A percentile compares a stretch with the other conserved stretches of the same genome.
Conservation (phyloP, 2,329 filamentous ascomycete genomes). For the Sphaerulina populicola region DNA sequence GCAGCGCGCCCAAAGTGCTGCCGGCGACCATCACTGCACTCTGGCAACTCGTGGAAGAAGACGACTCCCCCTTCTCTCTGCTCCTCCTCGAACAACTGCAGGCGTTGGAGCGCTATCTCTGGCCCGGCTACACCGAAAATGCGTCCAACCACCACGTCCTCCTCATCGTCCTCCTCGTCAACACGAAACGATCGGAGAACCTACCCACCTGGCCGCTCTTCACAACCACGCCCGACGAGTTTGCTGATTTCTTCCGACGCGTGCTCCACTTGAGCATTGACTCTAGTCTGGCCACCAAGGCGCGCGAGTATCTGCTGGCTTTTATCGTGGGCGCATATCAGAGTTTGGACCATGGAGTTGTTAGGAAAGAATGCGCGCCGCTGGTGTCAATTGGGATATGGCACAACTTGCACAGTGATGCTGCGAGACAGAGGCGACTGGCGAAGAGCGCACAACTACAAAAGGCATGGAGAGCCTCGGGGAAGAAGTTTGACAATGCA, state of each 20-base stretch:
- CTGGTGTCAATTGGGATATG: slow-evolving; percentile 91
- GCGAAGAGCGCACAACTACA: slow-evolving; percentile 64
- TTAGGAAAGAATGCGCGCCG: slow-evolving; percentile 93
- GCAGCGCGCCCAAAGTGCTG: slow-evolving; percentile 61
- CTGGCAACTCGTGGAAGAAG: slow-evolving; percentile 79
- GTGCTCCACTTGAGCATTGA: slow-evolving; percentile 74
- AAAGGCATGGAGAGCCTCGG: slow-evolving; percentile 83
- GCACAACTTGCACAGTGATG: slow-evolving; percentile 80
- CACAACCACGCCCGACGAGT: slow-evolving; percentile 65
- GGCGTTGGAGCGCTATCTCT: slow-evolving; percentile 85
- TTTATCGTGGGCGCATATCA: slow-evolving; percentile 92
- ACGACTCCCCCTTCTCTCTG: slow-evolving; percentile 63
- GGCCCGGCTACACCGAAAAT: slow-evolving; percentile 75
- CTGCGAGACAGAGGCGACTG: slow-evolving; percentile 62
- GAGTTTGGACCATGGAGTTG: slow-evolving; percentile 76
- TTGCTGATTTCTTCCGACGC: slow-evolving; percentile 81
- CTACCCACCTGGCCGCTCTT: slow-evolving; percentile 84
- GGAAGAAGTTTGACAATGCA: slow-evolving; percentile 77
- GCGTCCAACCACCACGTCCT: slow-evolving; percentile 88
- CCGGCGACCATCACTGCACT: slow-evolving; percentile 75
- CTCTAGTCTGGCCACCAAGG: slow-evolving; percentile 36
- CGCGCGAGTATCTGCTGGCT: slow-evolving; percentile 70
- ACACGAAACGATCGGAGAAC: slow-evolving; percentile 79
- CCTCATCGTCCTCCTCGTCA: slow-evolving; percentile 74
- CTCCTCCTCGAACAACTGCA: slow-evolving; percentile 83